These are phyloP conservation scores for Neonectria sp. DNA, from an alignment of 2,329 filamentous ascomycete species.

Conservation along the genomic window DNA sequence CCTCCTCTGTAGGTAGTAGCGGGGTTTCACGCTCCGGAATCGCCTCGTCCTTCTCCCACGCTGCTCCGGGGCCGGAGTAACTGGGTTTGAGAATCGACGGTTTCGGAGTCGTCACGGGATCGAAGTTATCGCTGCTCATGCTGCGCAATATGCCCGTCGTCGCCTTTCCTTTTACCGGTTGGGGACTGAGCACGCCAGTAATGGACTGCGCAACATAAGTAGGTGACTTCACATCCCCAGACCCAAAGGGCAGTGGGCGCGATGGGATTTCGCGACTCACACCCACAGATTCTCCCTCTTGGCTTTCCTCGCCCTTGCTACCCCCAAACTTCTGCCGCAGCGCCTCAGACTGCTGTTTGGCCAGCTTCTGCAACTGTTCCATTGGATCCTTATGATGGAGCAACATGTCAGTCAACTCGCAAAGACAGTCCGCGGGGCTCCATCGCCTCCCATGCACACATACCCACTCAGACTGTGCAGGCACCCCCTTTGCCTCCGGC, in stretches of 20 bases:
- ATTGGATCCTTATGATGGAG: slow-evolving; percentile 75
- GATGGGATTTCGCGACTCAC: slow-evolving; percentile 62
- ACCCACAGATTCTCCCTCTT: slow-evolving; percentile 42
- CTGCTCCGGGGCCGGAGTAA: slow-evolving; percentile 64
- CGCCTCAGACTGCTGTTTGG: slow-evolving; percentile 75
- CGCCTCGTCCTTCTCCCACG: slow-evolving; percentile 68
- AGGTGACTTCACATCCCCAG: slow-evolving; percentile 56
- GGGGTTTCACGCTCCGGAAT: slow-evolving; percentile 55
- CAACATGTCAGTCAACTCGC: slow-evolving; percentile 69
- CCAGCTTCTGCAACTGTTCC: slow-evolving; percentile 79
- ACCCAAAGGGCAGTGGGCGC: slow-evolving; percentile 68
- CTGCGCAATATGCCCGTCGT: slow-evolving; percentile 54
- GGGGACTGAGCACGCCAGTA: slow-evolving; percentile 56
- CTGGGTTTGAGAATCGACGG: slow-evolving; percentile 59
- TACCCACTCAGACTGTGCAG: slow-evolving; percentile 94
- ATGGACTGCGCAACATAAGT: slow-evolving; percentile 47
- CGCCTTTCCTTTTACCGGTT: slow-evolving; percentile 59
- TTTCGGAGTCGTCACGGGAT: slow-evolving; percentile 33
- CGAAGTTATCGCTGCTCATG: slow-evolving; percentile 44
- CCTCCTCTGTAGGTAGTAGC: slow-evolving; percentile 57
- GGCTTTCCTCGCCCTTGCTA: slow-evolving; percentile 47
- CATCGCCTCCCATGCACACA: slow-evolving; percentile 74
- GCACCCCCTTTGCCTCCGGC: slow-evolving; percentile 85
- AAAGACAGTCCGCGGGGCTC: slow-evolving; percentile 67
- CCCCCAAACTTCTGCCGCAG: slow-evolving; percentile 68